Base-by-base conservation (phyloP, 164 flowering plant genomes). In the Houttuynia cordata region DNA sequence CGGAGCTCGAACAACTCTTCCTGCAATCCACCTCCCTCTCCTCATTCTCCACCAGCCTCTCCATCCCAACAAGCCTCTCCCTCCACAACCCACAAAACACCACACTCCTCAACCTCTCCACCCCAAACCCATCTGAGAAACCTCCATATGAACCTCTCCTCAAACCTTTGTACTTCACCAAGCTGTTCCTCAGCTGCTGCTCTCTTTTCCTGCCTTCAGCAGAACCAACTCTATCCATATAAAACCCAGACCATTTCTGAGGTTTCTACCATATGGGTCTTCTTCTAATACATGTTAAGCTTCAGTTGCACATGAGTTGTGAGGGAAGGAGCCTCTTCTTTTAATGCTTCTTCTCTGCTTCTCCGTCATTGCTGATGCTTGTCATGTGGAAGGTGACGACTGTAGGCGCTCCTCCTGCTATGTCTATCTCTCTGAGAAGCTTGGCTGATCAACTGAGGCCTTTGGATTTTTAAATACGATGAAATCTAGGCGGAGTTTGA, bases 1-100 rank as follows among this genome's bases (percentile, higher is more conserved):
- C 87, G 62, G 79, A 84, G 63, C 83, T 75, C 4, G 71, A 63
- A 45, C 50, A 47, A 58, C 69, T 65, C 49, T 58, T 53, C 60
- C 47, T 47, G 42, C 51, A 21, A 47, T 34, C 62, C 39, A 64
- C 70, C 21, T 59, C 61, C 21, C 24, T 68, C 40, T 53, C 56
- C 49, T 59, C 64, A 42, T 68, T 62, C 70, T 70, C 74, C 34
- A 69, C 45, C 57, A 61, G 67, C 60, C 67, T 67, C 80, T 76
- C 87, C 79, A 80, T 75, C 61, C 21, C 56, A 51, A 10, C 12
- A 1, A 10, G 21, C 45, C 40, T 51, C 45, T 24, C 4, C 10
- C 49, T 14, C 49, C 49, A 42, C 37, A 30, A 30, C 37, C 37
- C 37, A 30, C 37, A 30, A 30, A 30, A 30, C 4, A 30, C 37